These are phyloP conservation scores for Hordeum vulgare DNA, from an alignment of 176 grass and related monocot species.

Conservation along the genomic window MorexV3_pseudomolecules_assembly NC_058524.1:532483644-532484143, in stretches of 20 bases:
- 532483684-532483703: background rate
- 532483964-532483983: conserved; percentile 75
- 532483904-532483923: conserved; percentile 23
- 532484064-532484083: conserved; percentile 6
- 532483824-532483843: background rate
- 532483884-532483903: background rate
- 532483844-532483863: background rate
- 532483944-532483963: conserved; percentile 18
- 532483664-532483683: too few relatives aligned
- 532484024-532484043: conserved; percentile 98
- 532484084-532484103: background rate
- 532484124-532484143: background rate
- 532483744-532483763: too few relatives aligned
- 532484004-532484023: conserved; percentile 91
- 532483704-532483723: background rate
- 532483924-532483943: background rate
- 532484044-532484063: conserved; percentile 91
- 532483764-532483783: background rate
- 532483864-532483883: conserved; percentile 8
- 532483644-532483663: too few relatives aligned
- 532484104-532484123: background rate
- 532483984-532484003: conserved; percentile 92
- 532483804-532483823: background rate
- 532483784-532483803: background rate
- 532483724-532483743: too few relatives aligned